phyloP scores from a whole-genome alignment of 257 asterid genomes.

The Mitragyna speciosa region DNA sequence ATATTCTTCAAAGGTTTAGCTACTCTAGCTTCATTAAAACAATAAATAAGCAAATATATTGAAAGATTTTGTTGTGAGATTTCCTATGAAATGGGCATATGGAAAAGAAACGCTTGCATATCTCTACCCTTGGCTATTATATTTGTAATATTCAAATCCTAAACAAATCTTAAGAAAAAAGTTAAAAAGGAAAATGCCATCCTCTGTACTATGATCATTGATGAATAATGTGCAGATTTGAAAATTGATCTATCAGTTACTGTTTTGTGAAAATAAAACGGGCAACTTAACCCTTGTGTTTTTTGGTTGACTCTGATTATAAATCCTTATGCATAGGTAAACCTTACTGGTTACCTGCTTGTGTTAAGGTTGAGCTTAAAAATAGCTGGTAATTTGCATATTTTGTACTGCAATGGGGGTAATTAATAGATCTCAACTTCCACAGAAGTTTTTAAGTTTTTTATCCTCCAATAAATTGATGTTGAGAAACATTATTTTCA shows the following conservation, averaged over 20 bases:
- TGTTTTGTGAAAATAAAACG: background rate
- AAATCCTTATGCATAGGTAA: background rate
- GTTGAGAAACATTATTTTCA: too few species aligned
- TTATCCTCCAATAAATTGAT: background rate
- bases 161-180: background rate
- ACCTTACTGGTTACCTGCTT: background rate
- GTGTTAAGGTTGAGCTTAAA: background rate
- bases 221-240: background rate
- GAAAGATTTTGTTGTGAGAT: background rate
- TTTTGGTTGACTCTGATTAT: background rate
- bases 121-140: too few species aligned
- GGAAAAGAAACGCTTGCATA: background rate
- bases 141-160: background rate
- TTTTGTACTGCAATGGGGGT: background rate
- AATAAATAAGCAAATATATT: too few species aligned
- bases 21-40: background rate
- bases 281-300: background rate
- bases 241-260: background rate
- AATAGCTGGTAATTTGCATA: background rate
- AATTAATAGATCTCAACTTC: background rate
- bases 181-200: background rate
- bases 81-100: background rate
- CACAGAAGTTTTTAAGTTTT: background rate
- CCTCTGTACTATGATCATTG: background rate
- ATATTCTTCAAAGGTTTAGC: background rate